phyloP scores from a whole-genome alignment of 1,139 yeast genomes.

The Blastobotrys persicus region DNA sequence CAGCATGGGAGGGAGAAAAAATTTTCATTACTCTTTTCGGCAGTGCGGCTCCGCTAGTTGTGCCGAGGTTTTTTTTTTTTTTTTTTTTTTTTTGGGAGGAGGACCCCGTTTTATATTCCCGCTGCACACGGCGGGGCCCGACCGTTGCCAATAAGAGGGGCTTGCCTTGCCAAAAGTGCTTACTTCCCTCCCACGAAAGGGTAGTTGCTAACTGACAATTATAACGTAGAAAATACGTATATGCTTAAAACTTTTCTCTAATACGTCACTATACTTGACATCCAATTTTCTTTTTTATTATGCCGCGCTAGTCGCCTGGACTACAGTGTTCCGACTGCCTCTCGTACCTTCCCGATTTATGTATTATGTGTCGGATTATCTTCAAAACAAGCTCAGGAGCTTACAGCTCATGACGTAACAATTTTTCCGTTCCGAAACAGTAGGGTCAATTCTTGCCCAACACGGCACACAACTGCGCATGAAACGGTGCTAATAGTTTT shows the following conservation, averaged over 20 bases:
- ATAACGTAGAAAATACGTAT: too few relatives aligned
- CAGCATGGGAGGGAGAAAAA: not conserved
- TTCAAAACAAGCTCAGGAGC: slow-evolving; percentile 1
- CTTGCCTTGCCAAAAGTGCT: too few relatives aligned
- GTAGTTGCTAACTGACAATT: too few relatives aligned
- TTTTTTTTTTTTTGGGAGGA: not conserved
- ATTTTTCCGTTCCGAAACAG: slow-evolving; percentile 4
- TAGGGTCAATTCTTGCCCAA: slow-evolving; percentile 2
- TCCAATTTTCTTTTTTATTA: not conserved
- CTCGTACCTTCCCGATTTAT: not conserved
- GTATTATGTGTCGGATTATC: not conserved
- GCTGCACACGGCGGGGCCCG: too few relatives aligned
- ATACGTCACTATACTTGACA: not conserved
- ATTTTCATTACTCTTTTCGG: slow-evolving; percentile 3
- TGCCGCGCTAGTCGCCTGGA: not conserved
- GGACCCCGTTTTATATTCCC: not conserved
- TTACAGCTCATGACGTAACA: slow-evolving; percentile 2
- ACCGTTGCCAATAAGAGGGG: too few relatives aligned
- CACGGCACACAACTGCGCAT: slow-evolving; percentile 17
- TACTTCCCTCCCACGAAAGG: too few relatives aligned
- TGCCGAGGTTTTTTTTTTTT: not conserved
- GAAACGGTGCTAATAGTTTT: slow-evolving; percentile 32
- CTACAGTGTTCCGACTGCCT: not conserved
- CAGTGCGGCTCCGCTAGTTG: not conserved
- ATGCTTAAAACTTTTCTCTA: too few relatives aligned